Evolutionary conservation across 495 filamentous ascomycete species (phyloP), one percentile per base, ranked within the genome.

Genomic region (Aspergillus hancockii): DNA sequence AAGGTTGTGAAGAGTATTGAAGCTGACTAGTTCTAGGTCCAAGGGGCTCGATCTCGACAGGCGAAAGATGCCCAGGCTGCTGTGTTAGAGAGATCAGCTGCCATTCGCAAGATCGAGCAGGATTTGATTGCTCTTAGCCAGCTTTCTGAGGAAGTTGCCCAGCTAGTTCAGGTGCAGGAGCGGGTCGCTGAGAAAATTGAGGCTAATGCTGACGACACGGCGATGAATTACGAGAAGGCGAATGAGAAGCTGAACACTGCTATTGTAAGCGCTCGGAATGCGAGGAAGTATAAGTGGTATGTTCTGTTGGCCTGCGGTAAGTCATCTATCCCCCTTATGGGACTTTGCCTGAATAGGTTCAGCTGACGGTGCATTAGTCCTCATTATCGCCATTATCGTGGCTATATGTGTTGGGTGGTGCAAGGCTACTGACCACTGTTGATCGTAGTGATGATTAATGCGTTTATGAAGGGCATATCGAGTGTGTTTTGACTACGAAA

Each of bases 281-380:
- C 85, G 43, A 83, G 86, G 62, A 88, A 85, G 75, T 93, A 92
- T 87, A 96, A 95, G 86, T 96, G 91, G 91, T 91, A 87, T 69
- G 92, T 89, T 79, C 72, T 94, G 59, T 81, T 85, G 64, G 88
- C 95, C 54, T 67, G 72, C 59, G 71, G 88, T 90, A 81, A 72
- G 85, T 88, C 36, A 51, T 55, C 52, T 55, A 54, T 18, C 6
- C 46, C 25, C 45, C 18, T 53, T 13, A 25, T 9, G 4, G 5
- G 18, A 1, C 18, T 32, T 22, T 22, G 22, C 1, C 28, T 49
- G 3, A 4, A 25, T 28, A 28, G n/a, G 22, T 8, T 34, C 32
- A 9, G 18, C 30, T 51, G 59, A 63, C 64, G 10, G 45, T 45
- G 41, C 64, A 9, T 52, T 67, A 64, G 62, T 74, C 40, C 45